Evolutionary conservation across 306 rosid species (phyloP), one percentile per base, ranked within the genome.

Genomic region (Hippophae gyantsensis): DNA sequence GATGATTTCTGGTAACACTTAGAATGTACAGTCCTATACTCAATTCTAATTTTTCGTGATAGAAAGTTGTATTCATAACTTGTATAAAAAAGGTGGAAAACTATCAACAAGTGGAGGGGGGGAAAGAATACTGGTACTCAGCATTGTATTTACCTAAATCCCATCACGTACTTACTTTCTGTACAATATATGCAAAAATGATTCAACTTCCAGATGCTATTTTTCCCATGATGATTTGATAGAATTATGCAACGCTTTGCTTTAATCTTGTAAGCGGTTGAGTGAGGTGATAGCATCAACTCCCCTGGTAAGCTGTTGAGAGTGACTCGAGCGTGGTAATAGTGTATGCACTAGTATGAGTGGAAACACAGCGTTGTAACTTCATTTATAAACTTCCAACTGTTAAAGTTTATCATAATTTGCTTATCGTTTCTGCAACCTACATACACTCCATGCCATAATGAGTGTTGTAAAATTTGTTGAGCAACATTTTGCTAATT

Each of bases 1-100:
- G 97, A 86, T 58, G 67, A 53, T 63, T 86, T 84, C 85, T 86
- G 96, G 95, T 92, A 79, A 82, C 64, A 63, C 42, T 18, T 47
- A 58, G 76, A 79, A 69, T 87, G 94, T 87, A 85, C 89, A 81
- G 80, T 74, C 62, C 65, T 66, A 76, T 72, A 72, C 56, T 69
- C 75, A 73, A 69, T 76, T 70, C 79, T 64, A 82, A 83, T 87
- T 89, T 78, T 79, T 82, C 81, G 66, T 76, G 79, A 80, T 72
- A 61, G 14, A 58, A 78, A 78, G 82, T 57, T 79, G 70, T 80
- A 82, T 67, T 68, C 78, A 69, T 72, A 72, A 65, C 77, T 84
- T 84, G 92, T 78, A 87, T 87, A 84, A 64, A 52, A 68, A 60
- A 43, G 57, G 43, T 52, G 44, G 68, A 68, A 69, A 65, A 68